phyloP scores from a whole-genome alignment of 2,329 filamentous ascomycete species.

The Aurifilum marmelostoma region DNA sequence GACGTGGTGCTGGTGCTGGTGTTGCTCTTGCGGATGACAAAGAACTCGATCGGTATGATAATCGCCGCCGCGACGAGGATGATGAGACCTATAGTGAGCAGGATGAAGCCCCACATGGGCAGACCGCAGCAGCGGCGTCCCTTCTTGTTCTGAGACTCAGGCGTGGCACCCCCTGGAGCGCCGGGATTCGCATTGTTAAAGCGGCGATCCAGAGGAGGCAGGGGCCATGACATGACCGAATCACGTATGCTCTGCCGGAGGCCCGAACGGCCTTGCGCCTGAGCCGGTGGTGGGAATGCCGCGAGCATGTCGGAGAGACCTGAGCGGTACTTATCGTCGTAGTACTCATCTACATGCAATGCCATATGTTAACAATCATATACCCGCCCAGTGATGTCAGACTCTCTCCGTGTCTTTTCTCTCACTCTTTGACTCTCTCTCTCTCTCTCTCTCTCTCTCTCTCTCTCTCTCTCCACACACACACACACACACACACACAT shows the following conservation, averaged over 20 bases:
- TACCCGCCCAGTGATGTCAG: background rate
- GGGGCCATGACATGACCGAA: conserved; percentile 56
- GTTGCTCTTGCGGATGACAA: conserved; percentile 59
- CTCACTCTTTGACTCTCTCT: background rate
- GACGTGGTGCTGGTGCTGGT: conserved; percentile 27
- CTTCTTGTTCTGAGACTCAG: conserved; percentile 41
- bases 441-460: no score
- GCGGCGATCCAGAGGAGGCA: conserved; percentile 41
- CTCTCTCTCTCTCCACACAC: no score
- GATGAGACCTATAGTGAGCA: conserved; percentile 66
- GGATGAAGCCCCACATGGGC: conserved; percentile 75
- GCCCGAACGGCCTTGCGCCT: conserved; percentile 46
- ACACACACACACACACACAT: no score
- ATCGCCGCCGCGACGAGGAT: conserved; percentile 79
- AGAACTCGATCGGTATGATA: conserved; percentile 72
- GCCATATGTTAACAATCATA: conserved; percentile 31
- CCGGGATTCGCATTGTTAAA: conserved; percentile 27
- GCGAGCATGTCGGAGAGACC: conserved; percentile 68
- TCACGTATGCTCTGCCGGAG: conserved; percentile 52
- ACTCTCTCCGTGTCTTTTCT: no score
- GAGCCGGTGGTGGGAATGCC: conserved; percentile 65
- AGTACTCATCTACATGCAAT: conserved; percentile 35
- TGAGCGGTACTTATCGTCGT: conserved; percentile 51
- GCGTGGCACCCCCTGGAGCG: background rate
- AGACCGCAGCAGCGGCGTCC: conserved; percentile 80